These are phyloP conservation scores for Cladosporium halotolerans DNA, from an alignment of 2,329 filamentous ascomycete species.

Conservation along the genomic window DNA sequence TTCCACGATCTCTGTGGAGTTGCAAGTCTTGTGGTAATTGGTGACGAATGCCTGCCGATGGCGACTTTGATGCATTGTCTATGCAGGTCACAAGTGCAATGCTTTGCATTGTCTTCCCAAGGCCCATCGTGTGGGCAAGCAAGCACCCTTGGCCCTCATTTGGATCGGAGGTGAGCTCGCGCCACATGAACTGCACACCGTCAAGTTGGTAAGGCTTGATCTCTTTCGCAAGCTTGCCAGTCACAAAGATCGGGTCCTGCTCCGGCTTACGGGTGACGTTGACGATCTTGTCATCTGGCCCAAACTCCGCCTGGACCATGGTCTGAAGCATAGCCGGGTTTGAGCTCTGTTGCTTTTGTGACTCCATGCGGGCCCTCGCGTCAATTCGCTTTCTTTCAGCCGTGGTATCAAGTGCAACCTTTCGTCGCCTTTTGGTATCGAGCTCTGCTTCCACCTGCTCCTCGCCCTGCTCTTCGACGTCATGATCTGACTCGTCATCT, in stretches of 20 bases:
- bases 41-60: constrained; percentile 48
- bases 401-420: constrained; percentile 6
- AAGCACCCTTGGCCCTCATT: constrained; percentile 66
- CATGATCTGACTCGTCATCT: not conserved
- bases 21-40: constrained; percentile 63
- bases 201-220: constrained; percentile 77
- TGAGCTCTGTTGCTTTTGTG: constrained; percentile 11
- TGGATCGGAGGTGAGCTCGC: constrained; percentile 58
- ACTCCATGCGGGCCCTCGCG: constrained; percentile 14
- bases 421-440: not conserved
- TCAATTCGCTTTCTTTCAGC: constrained; percentile 17
- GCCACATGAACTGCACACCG: constrained; percentile 84
- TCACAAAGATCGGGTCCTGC: constrained; percentile 58
- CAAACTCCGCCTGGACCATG: constrained; percentile 13
- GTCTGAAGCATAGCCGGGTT: constrained; percentile 18
- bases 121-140: constrained; percentile 82
- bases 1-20: constrained; percentile 18
- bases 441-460: not conserved
- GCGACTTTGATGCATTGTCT: constrained; percentile 57
- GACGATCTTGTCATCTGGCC: constrained; percentile 46
- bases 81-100: constrained; percentile 77
- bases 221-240: constrained; percentile 53
- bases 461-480: not conserved
- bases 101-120: constrained; percentile 86
- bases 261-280: constrained; percentile 59